A percentile compares a stretch with the other conserved stretches of the same genome.
phyloP scores from a whole-genome alignment of 176 grass and related monocot species.

The Oryza rufipogon region DNA sequence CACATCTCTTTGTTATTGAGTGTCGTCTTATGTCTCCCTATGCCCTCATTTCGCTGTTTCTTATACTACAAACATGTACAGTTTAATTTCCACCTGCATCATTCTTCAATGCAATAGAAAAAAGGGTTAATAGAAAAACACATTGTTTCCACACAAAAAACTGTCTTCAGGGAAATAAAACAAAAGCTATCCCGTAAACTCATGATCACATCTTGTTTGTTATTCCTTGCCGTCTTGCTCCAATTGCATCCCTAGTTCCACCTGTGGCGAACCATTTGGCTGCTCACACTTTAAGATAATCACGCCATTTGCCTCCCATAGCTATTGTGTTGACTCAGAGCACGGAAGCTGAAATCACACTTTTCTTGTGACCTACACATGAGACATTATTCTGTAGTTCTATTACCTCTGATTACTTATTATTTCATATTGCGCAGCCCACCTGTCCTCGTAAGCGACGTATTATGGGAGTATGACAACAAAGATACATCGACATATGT shows the following conservation, averaged over 20 bases:
- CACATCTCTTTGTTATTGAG: not conserved
- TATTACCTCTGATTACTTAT: conserved; percentile 9
- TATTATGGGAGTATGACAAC: conserved; percentile 67
- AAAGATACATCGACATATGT: conserved; percentile 52
- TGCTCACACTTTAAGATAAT: not conserved
- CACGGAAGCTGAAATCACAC: not conserved
- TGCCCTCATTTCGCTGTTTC: not conserved
- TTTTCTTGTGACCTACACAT: not conserved
- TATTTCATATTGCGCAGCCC: conserved; percentile 62
- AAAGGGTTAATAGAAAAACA: not conserved
- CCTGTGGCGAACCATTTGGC: not conserved
- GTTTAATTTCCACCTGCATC: not conserved
- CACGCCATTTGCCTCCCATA: not conserved
- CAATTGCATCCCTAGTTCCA: not conserved
- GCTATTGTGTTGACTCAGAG: not conserved
- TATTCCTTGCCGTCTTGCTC: not conserved
- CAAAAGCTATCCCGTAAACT: not conserved
- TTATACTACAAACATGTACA: not conserved
- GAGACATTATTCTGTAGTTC: conserved; percentile 4
- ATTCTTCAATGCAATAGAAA: not conserved
- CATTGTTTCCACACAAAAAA: not conserved
- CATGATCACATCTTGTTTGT: not conserved
- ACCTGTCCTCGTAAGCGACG: conserved; percentile 84
- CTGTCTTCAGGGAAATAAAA: not conserved
- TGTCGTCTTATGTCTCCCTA: not conserved